Evolutionary conservation across 2,329 filamentous ascomycete species (phyloP), one percentile per base, ranked within the genome.

Genomic region (Verticillium alfalfae): DNA sequence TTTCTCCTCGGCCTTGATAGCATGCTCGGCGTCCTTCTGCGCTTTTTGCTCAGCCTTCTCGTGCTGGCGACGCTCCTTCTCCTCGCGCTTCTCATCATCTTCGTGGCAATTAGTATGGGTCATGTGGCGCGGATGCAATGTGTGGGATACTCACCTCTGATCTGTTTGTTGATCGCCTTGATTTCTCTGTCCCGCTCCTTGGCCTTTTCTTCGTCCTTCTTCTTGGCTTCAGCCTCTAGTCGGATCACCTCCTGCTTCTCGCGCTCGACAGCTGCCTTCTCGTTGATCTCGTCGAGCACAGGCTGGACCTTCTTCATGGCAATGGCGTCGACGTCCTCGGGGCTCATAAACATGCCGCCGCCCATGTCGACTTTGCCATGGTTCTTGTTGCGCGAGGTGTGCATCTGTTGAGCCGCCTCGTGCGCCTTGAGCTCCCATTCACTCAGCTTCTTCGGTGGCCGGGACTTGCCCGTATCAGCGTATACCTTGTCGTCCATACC

Each of bases 401-500:
- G 86, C 39, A 88, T 87, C 12, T 83, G 80, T 67, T 89, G 82
- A 4, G 91, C 91, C 26, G 87, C 83, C 58, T 87, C 84, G 41
- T 88, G 83, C 7, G 92, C 91, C 72, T 90, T 91, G 58, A 85
- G 76, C 68, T 96, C 92, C 92, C 92, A 96, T 59, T 93, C 87
- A 34, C 85, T 88, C 67, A 89, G 79, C 69, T 89, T 85, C 1
- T 86, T 83, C 13, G 89, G 86, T 0, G 87, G 85, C 34, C 90
- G 82, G 70, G 89, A 88, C 34, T 59, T 59, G 61, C 92, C 92
- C 1, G 90, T 94, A 60, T 94, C 84, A 15, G 85, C 81, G 66
- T 88, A 92, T 13, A 96, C 85, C 69, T 87, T 88, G 72, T 93
- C 87, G 63, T 98, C 94, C 81, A 97, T 93, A 49, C 84, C 85